Conservation (phyloP, 192 early-diverging fungal genomes). For the Backusella psychrophila region DNA sequence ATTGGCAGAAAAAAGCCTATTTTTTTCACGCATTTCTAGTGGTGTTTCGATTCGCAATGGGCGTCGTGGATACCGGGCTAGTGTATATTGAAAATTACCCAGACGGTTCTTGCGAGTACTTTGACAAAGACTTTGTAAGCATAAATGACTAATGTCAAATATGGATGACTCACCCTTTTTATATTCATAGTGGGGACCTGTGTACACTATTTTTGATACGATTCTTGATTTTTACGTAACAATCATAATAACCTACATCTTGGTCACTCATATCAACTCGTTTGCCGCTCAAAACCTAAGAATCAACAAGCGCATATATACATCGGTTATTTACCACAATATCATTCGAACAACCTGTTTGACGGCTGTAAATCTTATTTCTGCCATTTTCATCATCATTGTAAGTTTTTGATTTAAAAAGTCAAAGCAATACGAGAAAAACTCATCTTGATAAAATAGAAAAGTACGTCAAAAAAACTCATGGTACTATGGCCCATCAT, state of each 20-base stretch:
- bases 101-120: neutral
- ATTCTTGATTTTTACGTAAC: neutral
- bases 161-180: neutral
- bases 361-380: neutral
- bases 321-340: neutral
- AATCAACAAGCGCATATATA: neutral
- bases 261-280: neutral
- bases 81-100: neutral
- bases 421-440: too few species aligned
- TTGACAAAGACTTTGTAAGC: neutral
- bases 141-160: neutral
- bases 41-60: neutral
- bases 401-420: neutral
- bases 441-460: neutral
- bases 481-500: neutral
- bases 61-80: neutral
- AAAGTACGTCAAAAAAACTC: neutral
- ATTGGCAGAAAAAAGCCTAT: neutral
- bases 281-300: neutral
- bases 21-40: neutral
- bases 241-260: neutral
- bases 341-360: neutral
- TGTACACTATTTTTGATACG: neutral
- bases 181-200: neutral
- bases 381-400: neutral